Percentiles rank a stretch among this genome's conserved stretches.
Evolutionary conservation across 139 green algal species (phyloP).

Genomic region (Haematococcus lacustris): DNA sequence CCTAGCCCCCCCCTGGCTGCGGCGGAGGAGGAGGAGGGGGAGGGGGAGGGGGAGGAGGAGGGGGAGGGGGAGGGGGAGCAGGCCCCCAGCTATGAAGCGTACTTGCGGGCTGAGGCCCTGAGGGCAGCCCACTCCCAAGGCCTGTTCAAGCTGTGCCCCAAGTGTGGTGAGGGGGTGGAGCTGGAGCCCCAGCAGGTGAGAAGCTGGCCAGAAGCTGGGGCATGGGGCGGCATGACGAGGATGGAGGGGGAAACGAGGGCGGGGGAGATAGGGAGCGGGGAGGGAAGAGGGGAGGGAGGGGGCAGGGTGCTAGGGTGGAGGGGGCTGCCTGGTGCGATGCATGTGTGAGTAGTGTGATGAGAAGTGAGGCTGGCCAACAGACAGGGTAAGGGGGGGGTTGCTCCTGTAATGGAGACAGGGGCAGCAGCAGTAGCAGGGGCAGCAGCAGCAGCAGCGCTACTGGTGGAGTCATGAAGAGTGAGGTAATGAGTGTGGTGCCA

Average conservation of each 20-base stretch:
- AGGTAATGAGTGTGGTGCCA: not conserved
- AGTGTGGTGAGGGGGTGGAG: constrained; percentile 4
- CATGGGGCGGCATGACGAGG: not conserved
- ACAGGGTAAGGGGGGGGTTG: no score
- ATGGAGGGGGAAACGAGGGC: not conserved
- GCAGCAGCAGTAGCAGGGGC: not conserved
- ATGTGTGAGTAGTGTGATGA: not conserved
- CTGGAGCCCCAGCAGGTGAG: not conserved
- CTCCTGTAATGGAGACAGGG: no score
- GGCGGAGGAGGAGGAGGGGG: not conserved
- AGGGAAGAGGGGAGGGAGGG: not conserved
- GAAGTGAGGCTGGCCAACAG: no score
- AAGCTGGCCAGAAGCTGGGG: not conserved
- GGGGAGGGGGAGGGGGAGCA: not conserved
- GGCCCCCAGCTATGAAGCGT: constrained; percentile 7
- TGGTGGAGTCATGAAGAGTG: not conserved
- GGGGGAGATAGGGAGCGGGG: not conserved
- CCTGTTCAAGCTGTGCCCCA: constrained; percentile 13
- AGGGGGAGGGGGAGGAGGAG: constrained; percentile 1
- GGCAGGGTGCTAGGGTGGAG: not conserved
- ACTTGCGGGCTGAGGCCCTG: constrained; percentile 8
- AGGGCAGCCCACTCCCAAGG: not conserved
- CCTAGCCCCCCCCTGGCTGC: not conserved
- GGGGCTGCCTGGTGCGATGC: not conserved
- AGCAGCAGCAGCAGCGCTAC: not conserved